phyloP scores from a whole-genome alignment of 2,329 filamentous ascomycete genomes.

The Thyridium curvatum region DNA sequence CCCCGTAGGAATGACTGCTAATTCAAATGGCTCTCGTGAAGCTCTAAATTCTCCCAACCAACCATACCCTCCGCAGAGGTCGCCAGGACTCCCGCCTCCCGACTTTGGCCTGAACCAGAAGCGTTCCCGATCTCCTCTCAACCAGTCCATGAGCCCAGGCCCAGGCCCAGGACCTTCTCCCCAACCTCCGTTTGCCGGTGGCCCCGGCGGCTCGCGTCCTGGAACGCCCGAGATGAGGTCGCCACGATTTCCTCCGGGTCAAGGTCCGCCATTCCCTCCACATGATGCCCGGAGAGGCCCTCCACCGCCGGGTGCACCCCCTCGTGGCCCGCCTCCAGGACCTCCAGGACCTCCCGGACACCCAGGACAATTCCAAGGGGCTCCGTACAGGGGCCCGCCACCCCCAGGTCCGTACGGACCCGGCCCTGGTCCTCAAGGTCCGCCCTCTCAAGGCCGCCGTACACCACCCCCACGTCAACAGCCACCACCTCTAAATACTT shows the following conservation, averaged over 20 bases:
- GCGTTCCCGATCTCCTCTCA: slow-evolving; percentile 39
- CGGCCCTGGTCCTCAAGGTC: neutral
- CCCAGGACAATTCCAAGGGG: neutral
- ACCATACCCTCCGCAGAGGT: slow-evolving; percentile 20
- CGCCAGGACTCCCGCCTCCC: slow-evolving; percentile 32
- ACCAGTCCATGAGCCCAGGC: slow-evolving; percentile 19
- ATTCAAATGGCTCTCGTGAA: slow-evolving; percentile 48
- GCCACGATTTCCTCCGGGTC: neutral
- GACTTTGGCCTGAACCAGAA: slow-evolving; percentile 31
- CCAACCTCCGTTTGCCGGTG: neutral
- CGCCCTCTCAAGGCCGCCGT: slow-evolving; percentile 1
- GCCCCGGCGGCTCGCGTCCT: neutral
- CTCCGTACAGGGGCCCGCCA: neutral
- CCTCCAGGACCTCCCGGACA: neutral
- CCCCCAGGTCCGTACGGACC: too few species aligned
- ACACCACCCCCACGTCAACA: slow-evolving; percentile 6
- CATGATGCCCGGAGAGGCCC: slow-evolving; percentile 1
- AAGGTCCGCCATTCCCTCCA: neutral
- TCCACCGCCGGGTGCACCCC: slow-evolving; percentile 4
- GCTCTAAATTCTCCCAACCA: slow-evolving; percentile 35
- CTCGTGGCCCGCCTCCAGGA: neutral
- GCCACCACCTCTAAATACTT: slow-evolving; percentile 10
- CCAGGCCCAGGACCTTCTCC: neutral
- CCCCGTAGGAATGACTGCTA: slow-evolving; percentile 45
- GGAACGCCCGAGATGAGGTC: neutral